A percentile compares a stretch with the other conserved stretches of the same genome.
phyloP scores from a whole-genome alignment of 371 early-diverging fungal genomes.

The Apophysomyces elegans region DNA sequence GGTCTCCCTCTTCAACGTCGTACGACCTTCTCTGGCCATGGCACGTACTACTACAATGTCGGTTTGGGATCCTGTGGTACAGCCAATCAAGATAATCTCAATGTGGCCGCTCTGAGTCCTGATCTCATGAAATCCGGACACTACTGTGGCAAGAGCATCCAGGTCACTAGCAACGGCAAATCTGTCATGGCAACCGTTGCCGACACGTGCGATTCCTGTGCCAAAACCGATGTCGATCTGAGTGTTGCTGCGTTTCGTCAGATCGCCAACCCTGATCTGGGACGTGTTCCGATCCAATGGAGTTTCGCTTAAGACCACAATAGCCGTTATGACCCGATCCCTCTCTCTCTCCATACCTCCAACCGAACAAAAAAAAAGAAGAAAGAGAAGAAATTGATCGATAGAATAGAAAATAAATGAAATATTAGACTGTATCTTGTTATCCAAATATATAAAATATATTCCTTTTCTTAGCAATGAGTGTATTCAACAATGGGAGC shows the following conservation, averaged over 20 bases:
- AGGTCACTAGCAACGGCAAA: slow-evolving; percentile 30
- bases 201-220: slow-evolving; percentile 56
- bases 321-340: background rate
- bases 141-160: slow-evolving; percentile 52
- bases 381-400: background rate
- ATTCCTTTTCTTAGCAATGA: slow-evolving; percentile 32
- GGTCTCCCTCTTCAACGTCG: slow-evolving; percentile 28
- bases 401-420: no score
- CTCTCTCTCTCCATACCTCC: no score
- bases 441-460: background rate
- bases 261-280: slow-evolving; percentile 33
- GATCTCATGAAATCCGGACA: slow-evolving; percentile 25
- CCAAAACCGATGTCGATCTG: slow-evolving; percentile 42
- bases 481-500: slow-evolving; percentile 89
- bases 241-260: slow-evolving; percentile 50
- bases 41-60: slow-evolving; percentile 42
- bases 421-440: no score
- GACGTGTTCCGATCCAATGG: slow-evolving; percentile 51
- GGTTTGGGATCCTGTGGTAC: slow-evolving; percentile 53
- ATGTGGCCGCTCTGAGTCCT: slow-evolving; percentile 45
- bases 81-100: slow-evolving; percentile 23
- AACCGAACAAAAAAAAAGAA: background rate
- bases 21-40: slow-evolving; percentile 31
- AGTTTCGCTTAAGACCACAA: slow-evolving; percentile 19
- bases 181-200: slow-evolving; percentile 45